Conservation (phyloP, 345 rosid genomes). For the Murraya paniculata region DNA sequence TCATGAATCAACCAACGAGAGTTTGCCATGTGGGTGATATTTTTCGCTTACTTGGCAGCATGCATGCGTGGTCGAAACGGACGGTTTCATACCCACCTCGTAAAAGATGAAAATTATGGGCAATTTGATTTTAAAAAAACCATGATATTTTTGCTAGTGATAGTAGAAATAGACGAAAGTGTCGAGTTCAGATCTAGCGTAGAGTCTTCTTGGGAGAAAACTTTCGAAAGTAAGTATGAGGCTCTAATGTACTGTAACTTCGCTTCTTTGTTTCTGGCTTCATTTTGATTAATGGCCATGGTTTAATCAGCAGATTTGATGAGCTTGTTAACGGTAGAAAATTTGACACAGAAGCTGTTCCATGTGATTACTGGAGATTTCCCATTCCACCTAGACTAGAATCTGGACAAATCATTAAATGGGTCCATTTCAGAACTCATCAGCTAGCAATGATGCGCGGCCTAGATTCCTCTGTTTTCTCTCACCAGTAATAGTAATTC, state of each 20-base stretch:
- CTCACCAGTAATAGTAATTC: neutral
- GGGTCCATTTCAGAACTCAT: slow-evolving; percentile 1
- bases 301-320: slow-evolving; percentile 22
- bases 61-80: slow-evolving; percentile 35
- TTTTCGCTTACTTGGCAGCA: slow-evolving; percentile 28
- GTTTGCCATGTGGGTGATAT: slow-evolving; percentile 62
- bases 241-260: slow-evolving; percentile 17
- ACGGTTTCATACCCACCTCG: slow-evolving; percentile 36
- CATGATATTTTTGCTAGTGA: slow-evolving; percentile 19
- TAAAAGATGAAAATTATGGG: slow-evolving; percentile 9
- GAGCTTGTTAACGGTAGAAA: slow-evolving; percentile 16
- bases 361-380: neutral
- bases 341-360: slow-evolving; percentile 21
- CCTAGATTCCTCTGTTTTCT: neutral
- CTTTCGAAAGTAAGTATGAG: slow-evolving; percentile 35
- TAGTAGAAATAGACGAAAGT: slow-evolving; percentile 25
- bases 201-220: slow-evolving; percentile 11
- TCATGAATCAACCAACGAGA: slow-evolving; percentile 38
- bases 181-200: slow-evolving; percentile 18
- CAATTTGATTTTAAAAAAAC: slow-evolving; percentile 2
- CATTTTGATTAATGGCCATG: slow-evolving; percentile 24
- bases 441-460: neutral
- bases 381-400: neutral
- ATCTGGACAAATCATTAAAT: neutral
- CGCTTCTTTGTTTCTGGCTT: neutral